Evolutionary conservation across 805 yeast genomes (phyloP).

Genomic region (Metschnikowia lachancei): DNA sequence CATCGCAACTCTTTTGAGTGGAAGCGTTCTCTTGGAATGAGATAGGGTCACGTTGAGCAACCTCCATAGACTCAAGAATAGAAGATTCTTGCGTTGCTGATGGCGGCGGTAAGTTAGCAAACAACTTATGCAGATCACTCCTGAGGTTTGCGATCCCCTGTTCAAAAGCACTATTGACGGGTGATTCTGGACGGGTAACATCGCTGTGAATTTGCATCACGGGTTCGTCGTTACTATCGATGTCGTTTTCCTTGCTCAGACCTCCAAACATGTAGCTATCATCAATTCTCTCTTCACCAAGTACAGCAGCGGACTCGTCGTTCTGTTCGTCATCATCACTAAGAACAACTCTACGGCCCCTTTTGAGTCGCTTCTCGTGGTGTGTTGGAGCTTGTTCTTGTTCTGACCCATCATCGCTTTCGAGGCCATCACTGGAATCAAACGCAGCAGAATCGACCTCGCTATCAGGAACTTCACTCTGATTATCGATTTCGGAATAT

Average conservation of each 20-base stretch:
- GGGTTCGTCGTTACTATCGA: slow-evolving; percentile 14
- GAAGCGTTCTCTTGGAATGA: slow-evolving; percentile 24
- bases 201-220: slow-evolving; percentile 20
- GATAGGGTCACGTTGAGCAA: slow-evolving; percentile 15
- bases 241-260: slow-evolving; percentile 1
- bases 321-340: slow-evolving; percentile 20
- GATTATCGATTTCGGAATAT: slow-evolving; percentile 8
- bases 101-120: slow-evolving; percentile 32
- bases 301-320: slow-evolving; percentile 3
- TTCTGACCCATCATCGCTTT: slow-evolving; percentile 17
- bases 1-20: slow-evolving; percentile 19
- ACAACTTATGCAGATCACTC: slow-evolving; percentile 17
- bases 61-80: slow-evolving; percentile 1
- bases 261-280: slow-evolving; percentile 23
- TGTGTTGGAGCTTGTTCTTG: slow-evolving; percentile 8
- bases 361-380: slow-evolving; percentile 7
- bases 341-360: slow-evolving; percentile 13
- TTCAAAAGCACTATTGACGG: slow-evolving; percentile 5
- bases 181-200: slow-evolving; percentile 11
- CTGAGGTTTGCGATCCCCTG: slow-evolving; percentile 3
- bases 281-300: slow-evolving; percentile 16
- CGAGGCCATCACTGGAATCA: slow-evolving; percentile 3
- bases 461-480: slow-evolving; percentile 24
- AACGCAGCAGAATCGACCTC: slow-evolving; percentile 8
- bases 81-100: slow-evolving; percentile 9